These are phyloP conservation scores for Yamadazyma diospyri DNA, from an alignment of 1,139 yeast genomes.

Conservation along the genomic window DNA sequence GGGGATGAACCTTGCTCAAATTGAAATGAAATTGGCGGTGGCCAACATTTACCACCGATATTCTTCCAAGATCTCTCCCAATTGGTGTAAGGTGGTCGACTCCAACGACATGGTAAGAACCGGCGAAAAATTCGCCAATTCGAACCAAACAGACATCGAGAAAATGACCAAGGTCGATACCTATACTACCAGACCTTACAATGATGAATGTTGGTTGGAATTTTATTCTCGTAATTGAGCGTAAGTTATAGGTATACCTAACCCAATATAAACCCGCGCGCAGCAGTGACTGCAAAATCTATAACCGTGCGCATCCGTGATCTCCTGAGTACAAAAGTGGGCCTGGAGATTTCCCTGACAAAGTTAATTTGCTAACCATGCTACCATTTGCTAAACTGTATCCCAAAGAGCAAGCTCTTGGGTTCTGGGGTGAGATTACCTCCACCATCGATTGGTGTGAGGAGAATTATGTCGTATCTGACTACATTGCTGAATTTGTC, in stretches of 20 bases:
- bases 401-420: conserved; percentile 41
- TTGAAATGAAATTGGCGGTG: conserved; percentile 60
- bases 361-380: conserved; percentile 24
- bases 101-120: conserved; percentile 20
- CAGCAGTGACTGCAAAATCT: conserved; percentile 1
- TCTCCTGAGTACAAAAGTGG: not conserved
- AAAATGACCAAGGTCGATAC: conserved; percentile 51
- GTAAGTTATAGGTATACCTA: no score
- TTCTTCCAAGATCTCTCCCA: conserved; percentile 28
- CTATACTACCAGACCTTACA: conserved; percentile 48
- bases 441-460: conserved; percentile 96
- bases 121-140: conserved; percentile 21
- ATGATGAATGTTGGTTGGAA: conserved; percentile 51
- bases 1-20: conserved; percentile 65
- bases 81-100: conserved; percentile 40
- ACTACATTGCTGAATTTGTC: conserved; percentile 81
- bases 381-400: conserved; percentile 47
- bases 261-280: not conserved
- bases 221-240: no score
- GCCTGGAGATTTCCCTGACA: not conserved
- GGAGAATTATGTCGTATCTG: conserved; percentile 86
- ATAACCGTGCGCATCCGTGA: conserved; percentile 3
- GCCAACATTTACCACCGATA: conserved; percentile 54
- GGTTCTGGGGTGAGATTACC: conserved; percentile 49
- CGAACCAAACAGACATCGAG: conserved; percentile 33